Evolutionary conservation across 768 basidiomycete species (phyloP), one percentile per base, ranked within the genome.

Genomic region (Tricholomella constricta): DNA sequence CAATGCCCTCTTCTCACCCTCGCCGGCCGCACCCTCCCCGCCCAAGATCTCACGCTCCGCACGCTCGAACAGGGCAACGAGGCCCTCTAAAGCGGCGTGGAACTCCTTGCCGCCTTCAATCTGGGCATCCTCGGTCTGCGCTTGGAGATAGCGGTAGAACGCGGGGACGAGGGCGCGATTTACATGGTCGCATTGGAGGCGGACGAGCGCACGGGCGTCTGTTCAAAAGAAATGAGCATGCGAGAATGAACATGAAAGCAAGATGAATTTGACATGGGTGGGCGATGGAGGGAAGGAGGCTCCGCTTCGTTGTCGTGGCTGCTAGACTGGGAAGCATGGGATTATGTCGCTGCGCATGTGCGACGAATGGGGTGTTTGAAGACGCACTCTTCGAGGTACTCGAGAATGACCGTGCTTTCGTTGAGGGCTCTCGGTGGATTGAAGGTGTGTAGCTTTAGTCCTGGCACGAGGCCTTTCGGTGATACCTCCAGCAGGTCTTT

Each of bases 401-500:
- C 88, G 52, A 91, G 65, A 54, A 92, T 88, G 29, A 91, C 84
- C 0, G 84, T 88, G 62, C 88, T 90, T 65, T 93, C 91, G 65
- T 91, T 88, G 11, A 92, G 69, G 0, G 83, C 80, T 29, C 82
- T 72, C 0, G 86, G 82, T 0, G 84, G 85, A 43, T 64, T 65
- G 54, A 74, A 81, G 3, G 69, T 69, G 58, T 83, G 70, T 48
- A 91, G 66, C 59, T 77, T 80, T 25, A 89, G 61, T 0, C 78
- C 89, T 0, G 91, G 90, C 1, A 94, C 89, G 3, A 94, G 77
- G 0, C 91, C 90, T 61, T 89, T 90, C 1, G 91, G 89, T 14
- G 89, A 91, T 15, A 91, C 74, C 32, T 88, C 82, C n/a, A 94
- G 75, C 17, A 94, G 79, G 27, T 89, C 89, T 44, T 81, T 67